A percentile compares a stretch with the other conserved stretches of the same genome.
Conservation (phyloP, 768 basidiomycete species). For the Leccinum longicurvipes region DNA sequence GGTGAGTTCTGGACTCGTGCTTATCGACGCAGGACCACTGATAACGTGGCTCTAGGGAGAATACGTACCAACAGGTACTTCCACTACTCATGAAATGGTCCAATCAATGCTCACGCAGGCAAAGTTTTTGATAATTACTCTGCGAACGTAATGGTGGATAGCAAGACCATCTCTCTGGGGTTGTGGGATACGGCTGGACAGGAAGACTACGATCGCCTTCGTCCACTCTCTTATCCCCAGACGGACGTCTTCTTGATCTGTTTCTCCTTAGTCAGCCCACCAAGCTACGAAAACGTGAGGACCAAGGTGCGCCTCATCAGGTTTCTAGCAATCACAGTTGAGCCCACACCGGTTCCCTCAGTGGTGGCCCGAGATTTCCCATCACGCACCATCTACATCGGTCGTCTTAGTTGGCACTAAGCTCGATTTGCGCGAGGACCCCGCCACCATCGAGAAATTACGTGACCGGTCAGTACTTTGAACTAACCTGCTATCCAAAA, state of each 20-base stretch:
- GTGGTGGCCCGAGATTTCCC: slow-evolving; percentile 97
- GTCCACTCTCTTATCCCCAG: slow-evolving; percentile 97
- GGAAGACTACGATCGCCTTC: slow-evolving; percentile 97
- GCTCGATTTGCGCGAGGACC: slow-evolving; percentile 95
- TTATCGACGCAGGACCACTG: slow-evolving; percentile 14
- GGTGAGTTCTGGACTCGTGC: slow-evolving; percentile 45
- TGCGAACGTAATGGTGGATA: slow-evolving; percentile 98
- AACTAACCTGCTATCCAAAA: slow-evolving; percentile 1
- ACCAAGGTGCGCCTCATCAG: slow-evolving; percentile 69
- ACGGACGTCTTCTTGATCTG: slow-evolving; percentile 99
- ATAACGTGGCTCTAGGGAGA: slow-evolving; percentile 62
- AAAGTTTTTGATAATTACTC: slow-evolving; percentile 98
- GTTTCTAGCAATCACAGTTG: neutral
- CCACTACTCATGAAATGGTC: neutral
- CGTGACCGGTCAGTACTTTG: slow-evolving; percentile 67
- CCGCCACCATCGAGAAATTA: slow-evolving; percentile 86
- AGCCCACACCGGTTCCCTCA: slow-evolving; percentile 30
- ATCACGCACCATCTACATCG: slow-evolving; percentile 93
- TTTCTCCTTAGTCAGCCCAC: slow-evolving; percentile 96
- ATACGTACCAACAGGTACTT: slow-evolving; percentile 89
- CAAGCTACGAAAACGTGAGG: slow-evolving; percentile 97
- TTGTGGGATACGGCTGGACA: slow-evolving; percentile 99
- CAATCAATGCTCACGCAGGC: slow-evolving; percentile 10
- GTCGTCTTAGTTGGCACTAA: slow-evolving; percentile 96
- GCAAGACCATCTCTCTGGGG: slow-evolving; percentile 96